Conservation (phyloP, 805 yeast genomes). For the Saturnispora mendoncae region DNA sequence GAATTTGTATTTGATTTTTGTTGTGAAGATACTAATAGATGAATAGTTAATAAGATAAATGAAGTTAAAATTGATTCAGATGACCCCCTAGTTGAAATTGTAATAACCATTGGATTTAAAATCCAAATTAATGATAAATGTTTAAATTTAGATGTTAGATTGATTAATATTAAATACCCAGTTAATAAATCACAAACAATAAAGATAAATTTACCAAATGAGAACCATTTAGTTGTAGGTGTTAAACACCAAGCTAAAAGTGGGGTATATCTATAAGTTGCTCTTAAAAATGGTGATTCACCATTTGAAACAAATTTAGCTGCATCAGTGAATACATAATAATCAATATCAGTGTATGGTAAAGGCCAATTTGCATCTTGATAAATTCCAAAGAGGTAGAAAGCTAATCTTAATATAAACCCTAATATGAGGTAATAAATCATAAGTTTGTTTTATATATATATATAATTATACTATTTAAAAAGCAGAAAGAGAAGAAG, state of each 20-base stretch:
- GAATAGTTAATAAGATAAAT: constrained; percentile 53
- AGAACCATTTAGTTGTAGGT: constrained; percentile 47
- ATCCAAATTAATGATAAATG: constrained; percentile 52
- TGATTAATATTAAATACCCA: constrained; percentile 48
- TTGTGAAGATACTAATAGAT: constrained; percentile 32
- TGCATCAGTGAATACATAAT: constrained; percentile 90
- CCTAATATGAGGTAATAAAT: constrained; percentile 10
- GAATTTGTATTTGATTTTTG: constrained; percentile 9
- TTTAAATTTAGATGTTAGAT: constrained; percentile 7
- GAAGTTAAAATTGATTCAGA: constrained; percentile 86
- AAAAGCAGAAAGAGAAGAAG: too few species aligned
- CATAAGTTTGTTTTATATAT: background rate
- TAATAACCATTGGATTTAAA: constrained; percentile 88
- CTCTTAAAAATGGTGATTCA: constrained; percentile 69
- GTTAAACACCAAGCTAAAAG: constrained; percentile 71
- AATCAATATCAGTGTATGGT: constrained; percentile 90
- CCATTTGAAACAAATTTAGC: constrained; percentile 53
- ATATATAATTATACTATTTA: background rate
- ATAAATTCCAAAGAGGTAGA: constrained; percentile 71
- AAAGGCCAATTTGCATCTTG: constrained; percentile 77
- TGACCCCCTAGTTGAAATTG: constrained; percentile 88
- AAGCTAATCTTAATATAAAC: constrained; percentile 40
- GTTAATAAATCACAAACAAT: constrained; percentile 72
- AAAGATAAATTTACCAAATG: constrained; percentile 76
- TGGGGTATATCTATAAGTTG: constrained; percentile 92